These are phyloP conservation scores for Penicillium sp. DNA, from an alignment of 2,329 filamentous ascomycete species.

Conservation along the genomic window DNA sequence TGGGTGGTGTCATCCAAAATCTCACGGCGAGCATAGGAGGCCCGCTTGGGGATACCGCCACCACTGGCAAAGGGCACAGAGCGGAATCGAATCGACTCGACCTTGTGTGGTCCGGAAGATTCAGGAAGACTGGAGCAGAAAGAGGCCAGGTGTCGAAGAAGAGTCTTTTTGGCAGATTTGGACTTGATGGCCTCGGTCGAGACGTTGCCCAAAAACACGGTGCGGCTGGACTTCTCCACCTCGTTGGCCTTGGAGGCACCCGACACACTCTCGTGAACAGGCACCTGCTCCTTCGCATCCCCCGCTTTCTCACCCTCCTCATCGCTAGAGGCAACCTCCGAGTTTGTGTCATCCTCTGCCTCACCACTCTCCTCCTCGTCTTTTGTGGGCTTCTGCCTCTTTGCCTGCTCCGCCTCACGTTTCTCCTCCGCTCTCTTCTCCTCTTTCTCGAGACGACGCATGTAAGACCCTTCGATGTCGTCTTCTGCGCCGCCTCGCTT, in stretches of 20 bases:
- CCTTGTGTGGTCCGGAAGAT: slow-evolving; percentile 56
- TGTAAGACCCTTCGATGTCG: slow-evolving; percentile 40
- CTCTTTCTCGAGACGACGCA: slow-evolving; percentile 41
- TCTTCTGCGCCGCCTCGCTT: slow-evolving; percentile 50
- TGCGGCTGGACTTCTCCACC: slow-evolving; percentile 78
- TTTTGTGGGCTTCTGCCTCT: slow-evolving; percentile 31
- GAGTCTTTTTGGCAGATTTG: slow-evolving; percentile 70
- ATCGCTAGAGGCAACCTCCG: slow-evolving; percentile 11
- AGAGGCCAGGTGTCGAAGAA: slow-evolving; percentile 71
- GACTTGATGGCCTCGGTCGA: slow-evolving; percentile 75
- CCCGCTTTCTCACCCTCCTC: slow-evolving; percentile 30
- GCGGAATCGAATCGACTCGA: slow-evolving; percentile 90
- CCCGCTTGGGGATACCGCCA: slow-evolving; percentile 75
- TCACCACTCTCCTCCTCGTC: slow-evolving; percentile 31
- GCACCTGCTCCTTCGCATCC: slow-evolving; percentile 21
- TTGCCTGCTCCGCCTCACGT: slow-evolving; percentile 30
- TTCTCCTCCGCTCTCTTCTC: slow-evolving; percentile 34
- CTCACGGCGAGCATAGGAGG: slow-evolving; percentile 86
- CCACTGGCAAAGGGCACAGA: slow-evolving; percentile 75
- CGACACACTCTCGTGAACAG: slow-evolving; percentile 36
- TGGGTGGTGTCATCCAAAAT: slow-evolving; percentile 87
- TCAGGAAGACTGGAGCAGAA: slow-evolving; percentile 54
- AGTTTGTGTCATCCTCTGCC: slow-evolving; percentile 18
- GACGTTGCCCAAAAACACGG: slow-evolving; percentile 89
- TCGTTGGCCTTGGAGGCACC: slow-evolving; percentile 45